phyloP scores from a whole-genome alignment of 2,329 filamentous ascomycete genomes.

The Epichloe uncinata region DNA sequence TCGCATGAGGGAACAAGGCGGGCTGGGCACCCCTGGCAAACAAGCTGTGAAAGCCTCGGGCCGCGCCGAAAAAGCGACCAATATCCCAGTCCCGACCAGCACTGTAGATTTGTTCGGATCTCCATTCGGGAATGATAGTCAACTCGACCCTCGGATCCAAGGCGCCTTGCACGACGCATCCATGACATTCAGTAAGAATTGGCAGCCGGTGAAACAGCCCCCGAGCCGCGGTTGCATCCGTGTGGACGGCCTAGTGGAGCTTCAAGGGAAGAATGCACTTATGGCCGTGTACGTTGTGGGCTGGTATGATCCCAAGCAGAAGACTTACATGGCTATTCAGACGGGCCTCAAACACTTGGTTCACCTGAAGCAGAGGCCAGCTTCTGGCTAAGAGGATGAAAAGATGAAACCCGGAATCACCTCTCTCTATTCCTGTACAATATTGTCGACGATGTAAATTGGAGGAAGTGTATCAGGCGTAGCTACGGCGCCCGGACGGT shows the following conservation, averaged over 20 bases:
- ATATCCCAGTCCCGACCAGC: constrained; percentile 13
- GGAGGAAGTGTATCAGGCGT: constrained; percentile 2
- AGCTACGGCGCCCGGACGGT: constrained; percentile 5
- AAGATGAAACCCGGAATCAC: not conserved
- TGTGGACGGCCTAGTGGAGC: constrained; percentile 41
- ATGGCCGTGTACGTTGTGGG: constrained; percentile 38
- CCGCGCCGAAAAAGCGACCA: constrained; percentile 13
- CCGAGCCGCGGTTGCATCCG: constrained; percentile 38
- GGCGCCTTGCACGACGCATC: constrained; percentile 20
- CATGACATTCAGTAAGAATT: constrained; percentile 29
- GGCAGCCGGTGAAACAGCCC: constrained; percentile 28
- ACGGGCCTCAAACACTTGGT: constrained; percentile 30
- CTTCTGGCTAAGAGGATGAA: constrained; percentile 13
- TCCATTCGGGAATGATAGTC: constrained; percentile 14
- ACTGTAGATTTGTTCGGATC: constrained; percentile 14
- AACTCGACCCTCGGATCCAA: constrained; percentile 22
- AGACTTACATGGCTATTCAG: constrained; percentile 28
- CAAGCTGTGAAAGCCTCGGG: constrained; percentile 13
- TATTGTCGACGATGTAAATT: not conserved
- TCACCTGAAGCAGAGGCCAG: constrained; percentile 26
- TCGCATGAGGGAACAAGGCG: constrained; percentile 14
- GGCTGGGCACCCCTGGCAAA: constrained; percentile 10
- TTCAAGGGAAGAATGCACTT: constrained; percentile 31
- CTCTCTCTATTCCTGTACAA: not conserved
- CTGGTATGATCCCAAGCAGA: constrained; percentile 43